Evolutionary conservation across 1,139 yeast genomes (phyloP).

Genomic region (Barnettozyma hawaiiensis): DNA sequence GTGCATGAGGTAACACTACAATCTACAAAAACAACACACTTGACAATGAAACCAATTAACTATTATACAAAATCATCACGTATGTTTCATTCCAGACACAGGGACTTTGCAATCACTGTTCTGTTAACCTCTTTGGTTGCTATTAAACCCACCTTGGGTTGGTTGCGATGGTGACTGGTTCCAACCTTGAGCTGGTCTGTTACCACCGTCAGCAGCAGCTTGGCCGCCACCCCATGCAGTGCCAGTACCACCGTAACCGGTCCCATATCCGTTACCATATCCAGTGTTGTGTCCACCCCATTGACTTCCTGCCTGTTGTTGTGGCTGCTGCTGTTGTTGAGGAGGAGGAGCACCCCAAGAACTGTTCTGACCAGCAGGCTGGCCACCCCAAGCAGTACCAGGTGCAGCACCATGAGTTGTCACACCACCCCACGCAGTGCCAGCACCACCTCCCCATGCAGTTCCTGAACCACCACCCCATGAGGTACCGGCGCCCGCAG

Average conservation of each 20-base stretch:
- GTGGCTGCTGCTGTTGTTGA: slow-evolving; percentile 1
- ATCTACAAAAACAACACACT: background rate
- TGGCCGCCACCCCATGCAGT: slow-evolving; percentile 3
- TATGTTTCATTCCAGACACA: background rate
- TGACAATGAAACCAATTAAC: background rate
- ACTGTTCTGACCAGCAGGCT: slow-evolving; percentile 27
- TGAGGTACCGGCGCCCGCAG: slow-evolving; percentile 18
- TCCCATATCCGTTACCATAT: slow-evolving; percentile 52
- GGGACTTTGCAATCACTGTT: background rate
- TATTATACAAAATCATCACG: background rate
- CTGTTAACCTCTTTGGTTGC: background rate
- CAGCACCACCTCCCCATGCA: slow-evolving; percentile 24
- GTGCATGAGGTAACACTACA: no score
- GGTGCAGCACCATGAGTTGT: slow-evolving; percentile 5
- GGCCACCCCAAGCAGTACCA: slow-evolving; percentile 23
- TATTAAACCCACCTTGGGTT: background rate
- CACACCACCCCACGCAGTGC: slow-evolving; percentile 26
- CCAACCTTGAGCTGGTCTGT: background rate
- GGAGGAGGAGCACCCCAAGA: slow-evolving; percentile 34
- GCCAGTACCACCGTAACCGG: slow-evolving; percentile 40
- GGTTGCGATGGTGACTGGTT: background rate
- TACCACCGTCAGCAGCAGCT: background rate
- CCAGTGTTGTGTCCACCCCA: slow-evolving; percentile 31
- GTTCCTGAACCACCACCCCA: slow-evolving; percentile 45
- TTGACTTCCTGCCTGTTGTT: slow-evolving; percentile 21